Base-by-base conservation (phyloP, 164 flowering plant genomes). In the Cinnamomum micranthum region DNA sequence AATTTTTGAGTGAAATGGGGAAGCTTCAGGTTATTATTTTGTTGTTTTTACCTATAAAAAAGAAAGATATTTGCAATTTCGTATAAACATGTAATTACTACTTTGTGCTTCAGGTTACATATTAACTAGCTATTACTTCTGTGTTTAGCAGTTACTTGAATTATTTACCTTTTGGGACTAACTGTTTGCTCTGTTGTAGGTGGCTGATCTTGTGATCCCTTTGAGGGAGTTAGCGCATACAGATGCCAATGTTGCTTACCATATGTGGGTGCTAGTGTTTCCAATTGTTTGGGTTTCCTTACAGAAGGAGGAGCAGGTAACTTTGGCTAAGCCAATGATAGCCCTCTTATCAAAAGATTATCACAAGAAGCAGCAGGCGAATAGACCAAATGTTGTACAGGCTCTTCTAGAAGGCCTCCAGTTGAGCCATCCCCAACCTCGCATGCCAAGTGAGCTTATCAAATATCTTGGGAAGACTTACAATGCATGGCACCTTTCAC, bases 271-370 rank as follows among this genome's bases (percentile, higher is more conserved):
- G 19, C 80, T 94, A 82, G 97, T 96, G 25, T 96, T 94, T 84
- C 99, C 99, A n/a, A 96, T 96, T 85, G 98, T 96, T 15, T 96
- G 99, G 99, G 93, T 89, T 73, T 91, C 96, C 73, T 81, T 96
- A 50, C 90, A 82, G 59, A 96, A 92, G 80, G 99, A 96, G 41
- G 99, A 96, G 62, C 99, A 96, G 82, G 89, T 92, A 5, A 69
- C 87, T 41, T 84, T 96, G 22, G 99, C 98, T 69, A 96, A 94
- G 83, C 99, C 99, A 27, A 91, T 96, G 93, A 92, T 94, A 51
- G 73, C 88, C 73, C 93, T 96, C 68, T 82, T 96, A 52, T 96
- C 99, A 33, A 90, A 91, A 76, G 99, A 94, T 82, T 94, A 89
- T 81, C 99, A 96, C 76, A 94, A 89, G 85, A 94, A 84, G 85